Evolutionary conservation across 1,139 yeast species (phyloP).

Genomic region (Debaryomycetaceae sp.): DNA sequence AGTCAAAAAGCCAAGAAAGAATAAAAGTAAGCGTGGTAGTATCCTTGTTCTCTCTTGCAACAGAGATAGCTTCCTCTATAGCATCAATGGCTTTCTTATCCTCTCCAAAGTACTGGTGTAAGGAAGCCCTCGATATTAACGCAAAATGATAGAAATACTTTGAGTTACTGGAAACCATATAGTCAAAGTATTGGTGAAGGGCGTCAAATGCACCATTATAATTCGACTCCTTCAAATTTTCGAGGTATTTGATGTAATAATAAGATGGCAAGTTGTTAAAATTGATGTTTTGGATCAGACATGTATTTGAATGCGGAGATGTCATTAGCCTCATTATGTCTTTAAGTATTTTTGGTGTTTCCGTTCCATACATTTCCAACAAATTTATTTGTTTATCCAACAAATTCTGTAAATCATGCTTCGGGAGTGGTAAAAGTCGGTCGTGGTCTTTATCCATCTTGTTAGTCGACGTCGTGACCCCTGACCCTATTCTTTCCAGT

Average conservation of each 20-base stretch:
- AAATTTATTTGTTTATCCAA: constrained; percentile 56
- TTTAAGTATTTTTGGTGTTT: constrained; percentile 46
- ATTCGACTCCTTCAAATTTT: constrained; percentile 57
- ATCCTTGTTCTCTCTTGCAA: constrained; percentile 85
- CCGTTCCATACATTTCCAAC: constrained; percentile 52
- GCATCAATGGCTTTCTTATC: constrained; percentile 74
- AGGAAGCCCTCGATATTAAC: constrained; percentile 68
- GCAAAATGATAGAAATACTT: constrained; percentile 78
- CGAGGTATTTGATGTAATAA: constrained; percentile 63
- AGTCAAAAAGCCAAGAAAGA: constrained; percentile 76
- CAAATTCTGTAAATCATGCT: constrained; percentile 49
- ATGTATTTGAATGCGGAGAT: constrained; percentile 36
- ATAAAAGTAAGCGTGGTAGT: constrained; percentile 68
- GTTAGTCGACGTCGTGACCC: constrained; percentile 13
- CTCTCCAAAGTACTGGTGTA: constrained; percentile 75
- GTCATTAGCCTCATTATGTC: constrained; percentile 46
- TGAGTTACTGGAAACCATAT: constrained; percentile 70
- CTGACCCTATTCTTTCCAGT: constrained; percentile 16
- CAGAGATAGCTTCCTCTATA: constrained; percentile 82
- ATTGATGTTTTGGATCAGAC: constrained; percentile 43
- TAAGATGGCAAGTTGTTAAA: constrained; percentile 55
- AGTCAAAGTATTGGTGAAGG: constrained; percentile 81
- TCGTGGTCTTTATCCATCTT: constrained; percentile 9
- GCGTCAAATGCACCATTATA: constrained; percentile 72
- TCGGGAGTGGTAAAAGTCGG: constrained; percentile 39